These are phyloP conservation scores for Schoenoplectus triqueter DNA, from an alignment of 202 grass and related monocot species.

Conservation along the genomic window DNA sequence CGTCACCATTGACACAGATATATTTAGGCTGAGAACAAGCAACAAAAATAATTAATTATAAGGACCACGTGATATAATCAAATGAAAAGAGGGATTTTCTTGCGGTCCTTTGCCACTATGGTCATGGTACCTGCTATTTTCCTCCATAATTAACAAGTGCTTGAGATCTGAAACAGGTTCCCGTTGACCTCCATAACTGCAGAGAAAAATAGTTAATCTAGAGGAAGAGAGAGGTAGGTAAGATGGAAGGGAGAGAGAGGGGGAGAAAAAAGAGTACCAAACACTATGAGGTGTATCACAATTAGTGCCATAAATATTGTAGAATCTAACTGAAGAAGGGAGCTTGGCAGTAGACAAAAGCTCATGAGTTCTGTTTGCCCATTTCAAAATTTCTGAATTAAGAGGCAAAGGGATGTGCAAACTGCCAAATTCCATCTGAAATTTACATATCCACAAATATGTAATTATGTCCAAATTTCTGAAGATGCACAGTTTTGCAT, in stretches of 20 bases:
- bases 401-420: conserved; percentile 69
- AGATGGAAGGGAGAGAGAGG: neutral
- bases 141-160: conserved; percentile 61
- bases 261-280: conserved; percentile 50
- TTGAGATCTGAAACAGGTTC: conserved; percentile 68
- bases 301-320: conserved; percentile 89
- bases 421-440: conserved; percentile 69
- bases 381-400: conserved; percentile 76
- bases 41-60: conserved; percentile 25
- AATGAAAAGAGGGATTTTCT: conserved; percentile 4
- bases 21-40: conserved; percentile 61
- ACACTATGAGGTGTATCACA: conserved; percentile 81
- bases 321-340: conserved; percentile 89
- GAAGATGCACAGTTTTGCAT: neutral
- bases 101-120: neutral
- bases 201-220: conserved; percentile 21
- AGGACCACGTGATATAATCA: conserved; percentile 30
- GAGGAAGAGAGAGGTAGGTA: neutral
- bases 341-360: conserved; percentile 73
- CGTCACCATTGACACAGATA: conserved; percentile 84
- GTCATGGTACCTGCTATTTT: conserved; percentile 43
- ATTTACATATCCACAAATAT: conserved; percentile 3
- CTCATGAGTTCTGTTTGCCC: conserved; percentile 88
- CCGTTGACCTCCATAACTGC: conserved; percentile 72
- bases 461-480: conserved; percentile 1